A percentile compares a stretch with the other conserved stretches of the same genome.
Evolutionary conservation across 345 rosid genomes (phyloP).

Genomic region (Eucalyptus melliodora): DNA sequence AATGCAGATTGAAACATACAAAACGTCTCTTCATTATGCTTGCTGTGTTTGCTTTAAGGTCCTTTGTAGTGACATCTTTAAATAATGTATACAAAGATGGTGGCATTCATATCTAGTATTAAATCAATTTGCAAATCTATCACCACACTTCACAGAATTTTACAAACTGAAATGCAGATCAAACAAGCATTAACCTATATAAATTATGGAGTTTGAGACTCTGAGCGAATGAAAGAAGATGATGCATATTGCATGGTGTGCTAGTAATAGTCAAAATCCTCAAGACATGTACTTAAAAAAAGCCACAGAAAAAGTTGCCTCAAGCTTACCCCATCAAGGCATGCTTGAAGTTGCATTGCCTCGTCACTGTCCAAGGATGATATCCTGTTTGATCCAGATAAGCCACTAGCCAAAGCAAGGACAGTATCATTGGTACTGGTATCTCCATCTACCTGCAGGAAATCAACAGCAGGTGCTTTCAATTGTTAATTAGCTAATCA

Average conservation of each 20-base stretch:
- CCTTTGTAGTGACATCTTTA: not conserved
- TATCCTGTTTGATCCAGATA: conserved; percentile 61
- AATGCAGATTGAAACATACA: not conserved
- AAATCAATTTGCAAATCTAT: not conserved
- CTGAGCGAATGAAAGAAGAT: not conserved
- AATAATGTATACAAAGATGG: not conserved
- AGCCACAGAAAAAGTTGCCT: not conserved
- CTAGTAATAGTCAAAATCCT: not conserved
- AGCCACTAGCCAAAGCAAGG: conserved; percentile 83
- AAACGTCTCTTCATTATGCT: not conserved
- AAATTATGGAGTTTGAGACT: not conserved
- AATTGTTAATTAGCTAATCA: not conserved
- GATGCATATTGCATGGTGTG: not conserved
- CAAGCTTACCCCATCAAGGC: conserved; percentile 74
- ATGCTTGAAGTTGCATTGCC: conserved; percentile 77
- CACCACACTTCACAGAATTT: not conserved
- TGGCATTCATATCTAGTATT: not conserved
- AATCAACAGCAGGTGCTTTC: not conserved
- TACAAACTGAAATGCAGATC: not conserved
- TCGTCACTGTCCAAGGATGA: conserved; percentile 50
- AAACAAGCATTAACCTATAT: not conserved
- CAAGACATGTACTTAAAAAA: not conserved
- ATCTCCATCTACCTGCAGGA: conserved; percentile 89
- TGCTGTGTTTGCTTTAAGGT: not conserved
- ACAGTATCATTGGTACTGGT: conserved; percentile 92